Conservation (phyloP, 2,329 filamentous ascomycete species). For the Fusarium sp. region DNA sequence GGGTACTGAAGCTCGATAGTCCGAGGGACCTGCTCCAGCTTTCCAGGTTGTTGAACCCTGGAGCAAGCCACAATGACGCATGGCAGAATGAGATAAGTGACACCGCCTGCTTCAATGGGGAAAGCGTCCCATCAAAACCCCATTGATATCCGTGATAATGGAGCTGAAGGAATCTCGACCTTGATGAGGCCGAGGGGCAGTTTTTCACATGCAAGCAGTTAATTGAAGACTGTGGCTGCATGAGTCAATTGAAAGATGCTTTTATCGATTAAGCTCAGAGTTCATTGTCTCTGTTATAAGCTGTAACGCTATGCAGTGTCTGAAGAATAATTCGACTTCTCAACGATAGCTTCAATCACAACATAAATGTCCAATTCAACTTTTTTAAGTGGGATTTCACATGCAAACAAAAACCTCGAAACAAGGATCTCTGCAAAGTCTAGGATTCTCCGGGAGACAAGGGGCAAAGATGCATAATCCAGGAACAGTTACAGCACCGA, state of each 20-base stretch:
- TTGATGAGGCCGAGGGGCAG: slow-evolving; percentile 38
- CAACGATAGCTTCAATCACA: neutral
- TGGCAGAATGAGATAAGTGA: slow-evolving; percentile 41
- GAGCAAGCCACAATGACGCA: slow-evolving; percentile 49
- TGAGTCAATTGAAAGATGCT: neutral
- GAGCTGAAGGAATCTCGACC: slow-evolving; percentile 24
- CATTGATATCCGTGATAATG: slow-evolving; percentile 39
- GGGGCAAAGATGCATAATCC: slow-evolving; percentile 40
- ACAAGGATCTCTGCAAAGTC: slow-evolving; percentile 31
- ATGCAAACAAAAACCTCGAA: slow-evolving; percentile 32
- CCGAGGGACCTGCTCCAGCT: slow-evolving; percentile 35
- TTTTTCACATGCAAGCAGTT: slow-evolving; percentile 44
- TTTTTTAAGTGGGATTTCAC: slow-evolving; percentile 39
- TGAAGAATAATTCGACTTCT: neutral
- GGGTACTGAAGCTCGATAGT: slow-evolving; percentile 38
- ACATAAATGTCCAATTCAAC: neutral
- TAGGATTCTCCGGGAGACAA: slow-evolving; percentile 30
- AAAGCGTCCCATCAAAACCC: slow-evolving; percentile 48
- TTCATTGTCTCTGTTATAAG: neutral
- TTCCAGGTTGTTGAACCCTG: slow-evolving; percentile 48
- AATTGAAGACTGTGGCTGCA: neutral
- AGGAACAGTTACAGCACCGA: slow-evolving; percentile 36
- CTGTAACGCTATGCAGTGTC: neutral
- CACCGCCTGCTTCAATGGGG: slow-evolving; percentile 44
- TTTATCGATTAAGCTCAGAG: neutral